Evolutionary conservation across 331 rosid genomes (phyloP).

Genomic region (Quercus phellos): DNA sequence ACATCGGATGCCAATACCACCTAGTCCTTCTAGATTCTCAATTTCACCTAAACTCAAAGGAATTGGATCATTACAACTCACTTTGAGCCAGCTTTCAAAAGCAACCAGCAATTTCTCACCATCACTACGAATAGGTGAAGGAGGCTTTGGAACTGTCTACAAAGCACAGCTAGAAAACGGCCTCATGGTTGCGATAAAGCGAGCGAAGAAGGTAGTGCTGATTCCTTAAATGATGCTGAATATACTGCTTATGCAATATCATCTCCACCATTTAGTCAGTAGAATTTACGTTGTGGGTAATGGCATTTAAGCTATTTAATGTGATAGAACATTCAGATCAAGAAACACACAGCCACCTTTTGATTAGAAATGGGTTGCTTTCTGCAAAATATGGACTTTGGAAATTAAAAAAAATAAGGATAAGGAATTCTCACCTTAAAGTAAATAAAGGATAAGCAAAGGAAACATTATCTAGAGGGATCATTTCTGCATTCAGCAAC

Average conservation of each 20-base stretch:
- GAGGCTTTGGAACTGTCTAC: conserved; percentile 96
- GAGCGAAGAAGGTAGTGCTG: conserved; percentile 70
- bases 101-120: conserved; percentile 86
- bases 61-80: conserved; percentile 71
- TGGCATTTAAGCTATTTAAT: conserved; percentile 3
- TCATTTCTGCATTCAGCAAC: background rate
- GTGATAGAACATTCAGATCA: background rate
- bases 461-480: background rate
- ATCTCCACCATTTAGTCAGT: background rate
- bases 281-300: background rate
- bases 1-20: conserved; percentile 78
- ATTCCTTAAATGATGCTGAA: background rate
- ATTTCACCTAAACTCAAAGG: conserved; percentile 68
- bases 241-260: background rate
- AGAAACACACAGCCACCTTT: background rate
- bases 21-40: conserved; percentile 77
- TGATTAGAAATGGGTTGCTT: background rate
- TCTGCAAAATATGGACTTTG: too few species aligned
- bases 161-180: conserved; percentile 76
- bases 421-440: background rate
- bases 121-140: conserved; percentile 71
- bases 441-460: background rate
- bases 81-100: conserved; percentile 56
- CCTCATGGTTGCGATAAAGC: conserved; percentile 71
- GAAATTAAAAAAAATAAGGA: background rate